Conservation (phyloP, 2,329 filamentous ascomycete species). For the Colletotrichum endophyticum region DNA sequence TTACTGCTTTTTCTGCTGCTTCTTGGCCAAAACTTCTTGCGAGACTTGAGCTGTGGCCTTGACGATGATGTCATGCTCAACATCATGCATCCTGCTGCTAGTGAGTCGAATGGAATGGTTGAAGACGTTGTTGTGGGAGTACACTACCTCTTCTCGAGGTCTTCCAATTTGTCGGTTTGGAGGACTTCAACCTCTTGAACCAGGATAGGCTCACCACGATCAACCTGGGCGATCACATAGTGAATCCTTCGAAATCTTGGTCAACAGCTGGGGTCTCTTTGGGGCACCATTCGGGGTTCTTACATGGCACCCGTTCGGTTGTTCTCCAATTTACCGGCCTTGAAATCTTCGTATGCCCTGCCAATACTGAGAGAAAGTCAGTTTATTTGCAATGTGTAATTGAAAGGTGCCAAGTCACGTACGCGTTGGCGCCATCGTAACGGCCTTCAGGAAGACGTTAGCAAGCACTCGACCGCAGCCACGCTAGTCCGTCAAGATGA, state of each 20-base stretch:
- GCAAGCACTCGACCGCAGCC: background rate
- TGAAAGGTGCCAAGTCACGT: background rate
- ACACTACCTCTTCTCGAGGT: conserved; percentile 56
- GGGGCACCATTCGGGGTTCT: background rate
- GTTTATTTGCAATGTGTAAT: background rate
- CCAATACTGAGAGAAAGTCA: conserved; percentile 55
- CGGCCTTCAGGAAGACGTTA: conserved; percentile 51
- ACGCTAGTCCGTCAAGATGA: background rate
- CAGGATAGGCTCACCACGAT: conserved; percentile 65
- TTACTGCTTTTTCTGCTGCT: background rate
- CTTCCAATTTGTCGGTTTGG: conserved; percentile 58
- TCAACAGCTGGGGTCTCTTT: background rate
- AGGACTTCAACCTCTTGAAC: conserved; percentile 69
- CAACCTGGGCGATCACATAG: conserved; percentile 81
- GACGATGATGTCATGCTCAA: conserved; percentile 82
- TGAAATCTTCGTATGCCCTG: conserved; percentile 76
- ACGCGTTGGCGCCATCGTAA: conserved; percentile 76
- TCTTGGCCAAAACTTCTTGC: conserved; percentile 36
- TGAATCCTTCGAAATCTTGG: conserved; percentile 61
- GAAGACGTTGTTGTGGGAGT: background rate
- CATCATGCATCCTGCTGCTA: conserved; percentile 66
- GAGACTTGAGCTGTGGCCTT: conserved; percentile 66
- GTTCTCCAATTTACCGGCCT: conserved; percentile 66
- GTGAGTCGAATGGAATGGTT: background rate
- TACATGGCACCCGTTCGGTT: conserved; percentile 78